A percentile compares a stretch with the other conserved stretches of the same genome.
Conservation (phyloP, 169 alveolate species). For the Plasmodium fragile region DNA sequence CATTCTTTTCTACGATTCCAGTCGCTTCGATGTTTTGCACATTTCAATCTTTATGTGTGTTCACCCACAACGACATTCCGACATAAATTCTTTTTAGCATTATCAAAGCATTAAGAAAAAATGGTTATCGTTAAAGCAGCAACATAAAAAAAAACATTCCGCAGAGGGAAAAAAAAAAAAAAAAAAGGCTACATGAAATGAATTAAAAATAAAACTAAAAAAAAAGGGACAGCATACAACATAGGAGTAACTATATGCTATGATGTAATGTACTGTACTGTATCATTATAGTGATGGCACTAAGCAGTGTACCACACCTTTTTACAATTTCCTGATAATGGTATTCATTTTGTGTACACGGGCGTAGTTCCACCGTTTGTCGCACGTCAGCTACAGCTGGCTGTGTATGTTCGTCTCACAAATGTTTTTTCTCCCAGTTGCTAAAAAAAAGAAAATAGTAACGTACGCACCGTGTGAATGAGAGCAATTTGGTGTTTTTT, state of each 20-base stretch:
- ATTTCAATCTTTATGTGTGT: background rate
- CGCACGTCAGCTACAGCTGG: background rate
- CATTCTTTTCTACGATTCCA: background rate
- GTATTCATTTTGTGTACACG: background rate
- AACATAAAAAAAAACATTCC: constrained; percentile 9
- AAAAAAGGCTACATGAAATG: background rate
- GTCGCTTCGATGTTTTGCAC: background rate
- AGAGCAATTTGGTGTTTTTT: background rate
- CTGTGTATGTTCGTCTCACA: constrained; percentile 3
- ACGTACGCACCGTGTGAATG: background rate
- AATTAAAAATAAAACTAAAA: constrained; percentile 1
- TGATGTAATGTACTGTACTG: background rate
- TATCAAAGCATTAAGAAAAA: background rate
- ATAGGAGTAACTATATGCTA: background rate
- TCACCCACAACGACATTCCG: background rate
- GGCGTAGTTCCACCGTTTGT: background rate
- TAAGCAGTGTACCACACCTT: background rate
- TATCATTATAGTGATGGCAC: background rate
- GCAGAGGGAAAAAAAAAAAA: background rate
- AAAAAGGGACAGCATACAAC: background rate
- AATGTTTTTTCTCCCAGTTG: constrained; percentile 69
- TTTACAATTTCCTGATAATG: background rate
- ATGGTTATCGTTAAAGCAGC: background rate
- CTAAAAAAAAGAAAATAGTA: constrained; percentile 33
- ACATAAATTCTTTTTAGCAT: background rate